Conservation (phyloP, 169 alveolate species). For the Ichthyophthirius multifiliis region DNA sequence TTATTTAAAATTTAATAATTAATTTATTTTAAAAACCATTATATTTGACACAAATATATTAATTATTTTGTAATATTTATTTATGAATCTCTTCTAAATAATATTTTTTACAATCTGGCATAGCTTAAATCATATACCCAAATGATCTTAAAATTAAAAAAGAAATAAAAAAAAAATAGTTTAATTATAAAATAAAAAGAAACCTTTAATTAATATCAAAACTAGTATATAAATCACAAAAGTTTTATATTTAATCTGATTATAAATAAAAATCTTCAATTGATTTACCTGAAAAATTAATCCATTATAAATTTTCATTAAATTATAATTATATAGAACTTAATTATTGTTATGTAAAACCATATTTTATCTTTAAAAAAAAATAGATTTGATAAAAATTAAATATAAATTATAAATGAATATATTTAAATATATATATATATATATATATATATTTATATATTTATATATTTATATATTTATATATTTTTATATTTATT, state of each 20-base stretch:
- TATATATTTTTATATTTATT: no score
- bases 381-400: no score
- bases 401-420: no score
- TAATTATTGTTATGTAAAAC: not conserved
- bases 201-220: not conserved
- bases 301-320: not conserved
- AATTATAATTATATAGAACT: not conserved
- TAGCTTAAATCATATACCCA: not conserved
- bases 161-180: not conserved
- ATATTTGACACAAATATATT: not conserved
- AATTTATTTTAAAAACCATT: not conserved
- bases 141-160: not conserved
- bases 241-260: conserved; percentile 5
- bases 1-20: not conserved
- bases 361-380: not conserved
- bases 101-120: not conserved
- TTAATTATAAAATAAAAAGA: not conserved
- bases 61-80: not conserved
- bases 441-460: not conserved
- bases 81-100: not conserved
- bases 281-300: not conserved
- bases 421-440: no score
- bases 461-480: not conserved
- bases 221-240: not conserved
- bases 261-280: not conserved